Percentiles rank a stretch among this genome's conserved stretches.
phyloP scores from a whole-genome alignment of 352 stramenopile species.

The Globisporangium irregulare region DNA sequence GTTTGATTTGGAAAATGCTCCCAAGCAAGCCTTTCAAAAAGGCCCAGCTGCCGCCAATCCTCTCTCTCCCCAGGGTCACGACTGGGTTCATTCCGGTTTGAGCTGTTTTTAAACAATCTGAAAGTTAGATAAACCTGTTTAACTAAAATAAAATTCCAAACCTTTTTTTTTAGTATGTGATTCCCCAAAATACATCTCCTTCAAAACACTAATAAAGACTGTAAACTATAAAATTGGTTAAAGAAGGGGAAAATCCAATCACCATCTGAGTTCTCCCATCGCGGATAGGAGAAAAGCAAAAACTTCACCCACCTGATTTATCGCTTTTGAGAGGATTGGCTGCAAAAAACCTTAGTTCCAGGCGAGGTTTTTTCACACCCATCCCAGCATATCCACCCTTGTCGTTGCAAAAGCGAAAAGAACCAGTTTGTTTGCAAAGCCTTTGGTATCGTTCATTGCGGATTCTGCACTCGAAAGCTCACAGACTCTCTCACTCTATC shows the following conservation, averaged over 20 bases:
- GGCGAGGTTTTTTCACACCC: slow-evolving; percentile 15
- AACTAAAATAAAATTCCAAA: too few species aligned
- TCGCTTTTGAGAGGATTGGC: slow-evolving; percentile 12
- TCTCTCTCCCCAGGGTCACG: background rate
- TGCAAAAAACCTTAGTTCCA: background rate
- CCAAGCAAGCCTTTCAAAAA: background rate
- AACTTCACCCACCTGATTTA: slow-evolving; percentile 16
- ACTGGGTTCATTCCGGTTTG: background rate
- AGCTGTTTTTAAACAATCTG: background rate
- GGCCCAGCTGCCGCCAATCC: background rate
- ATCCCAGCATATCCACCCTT: slow-evolving; percentile 2
- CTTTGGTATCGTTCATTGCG: slow-evolving; percentile 8
- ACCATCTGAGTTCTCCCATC: slow-evolving; percentile 6
- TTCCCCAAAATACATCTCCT: background rate
- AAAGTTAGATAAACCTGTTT: too few species aligned
- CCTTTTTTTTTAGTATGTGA: too few species aligned
- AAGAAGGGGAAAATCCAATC: background rate
- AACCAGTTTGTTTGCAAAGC: background rate
- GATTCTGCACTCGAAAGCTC: slow-evolving; percentile 7
- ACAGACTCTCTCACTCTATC: background rate
- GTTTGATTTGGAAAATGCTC: background rate
- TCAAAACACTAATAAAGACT: too few species aligned
- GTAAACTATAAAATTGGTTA: background rate
- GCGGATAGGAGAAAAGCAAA: background rate
- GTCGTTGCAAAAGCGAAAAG: background rate